Evolutionary conservation across 225 moss, liverwort and hornwort species (phyloP).

Genomic region (Bryoerythrophyllum caledonicum): DNA sequence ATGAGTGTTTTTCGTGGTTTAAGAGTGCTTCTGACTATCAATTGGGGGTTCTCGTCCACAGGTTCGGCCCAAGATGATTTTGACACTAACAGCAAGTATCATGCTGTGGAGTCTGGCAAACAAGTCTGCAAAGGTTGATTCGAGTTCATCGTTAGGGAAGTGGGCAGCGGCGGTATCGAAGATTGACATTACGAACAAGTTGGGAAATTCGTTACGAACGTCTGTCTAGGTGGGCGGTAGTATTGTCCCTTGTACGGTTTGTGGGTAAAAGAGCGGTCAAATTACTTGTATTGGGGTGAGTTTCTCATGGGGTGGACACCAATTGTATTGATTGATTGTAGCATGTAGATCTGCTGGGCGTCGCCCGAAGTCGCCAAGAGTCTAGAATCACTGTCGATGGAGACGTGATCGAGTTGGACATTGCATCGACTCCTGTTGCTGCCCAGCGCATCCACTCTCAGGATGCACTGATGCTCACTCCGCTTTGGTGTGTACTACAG

Average conservation of each 20-base stretch:
- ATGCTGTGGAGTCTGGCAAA: conserved; percentile 94
- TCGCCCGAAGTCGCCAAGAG: conserved; percentile 9
- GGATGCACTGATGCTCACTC: conserved; percentile 20
- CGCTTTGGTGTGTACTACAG: conserved; percentile 24
- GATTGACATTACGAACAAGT: conserved; percentile 44
- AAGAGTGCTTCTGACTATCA: background rate
- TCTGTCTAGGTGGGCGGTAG: conserved; percentile 9
- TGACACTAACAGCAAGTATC: conserved; percentile 85
- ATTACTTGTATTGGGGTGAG: conserved; percentile 28
- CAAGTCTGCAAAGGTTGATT: conserved; percentile 56
- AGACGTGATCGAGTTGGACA: conserved; percentile 29
- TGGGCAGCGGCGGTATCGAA: conserved; percentile 45
- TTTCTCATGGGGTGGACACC: conserved; percentile 14
- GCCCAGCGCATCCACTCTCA: conserved; percentile 11
- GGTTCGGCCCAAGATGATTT: conserved; percentile 95
- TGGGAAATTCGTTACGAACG: conserved; percentile 26
- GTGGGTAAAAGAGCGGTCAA: conserved; percentile 16
- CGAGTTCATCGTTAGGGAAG: conserved; percentile 42
- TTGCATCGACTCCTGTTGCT: conserved; percentile 12
- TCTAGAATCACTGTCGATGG: conserved; percentile 18
- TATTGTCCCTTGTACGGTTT: conserved; percentile 11
- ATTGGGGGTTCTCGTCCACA: conserved; percentile 19
- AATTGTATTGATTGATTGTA: conserved; percentile 37
- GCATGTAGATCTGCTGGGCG: background rate
- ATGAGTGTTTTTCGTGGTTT: background rate